A percentile compares a stretch with the other conserved stretches of the same genome.
Evolutionary conservation across 495 filamentous ascomycete species (phyloP).

Genomic region (Eremomyces bilateralis): DNA sequence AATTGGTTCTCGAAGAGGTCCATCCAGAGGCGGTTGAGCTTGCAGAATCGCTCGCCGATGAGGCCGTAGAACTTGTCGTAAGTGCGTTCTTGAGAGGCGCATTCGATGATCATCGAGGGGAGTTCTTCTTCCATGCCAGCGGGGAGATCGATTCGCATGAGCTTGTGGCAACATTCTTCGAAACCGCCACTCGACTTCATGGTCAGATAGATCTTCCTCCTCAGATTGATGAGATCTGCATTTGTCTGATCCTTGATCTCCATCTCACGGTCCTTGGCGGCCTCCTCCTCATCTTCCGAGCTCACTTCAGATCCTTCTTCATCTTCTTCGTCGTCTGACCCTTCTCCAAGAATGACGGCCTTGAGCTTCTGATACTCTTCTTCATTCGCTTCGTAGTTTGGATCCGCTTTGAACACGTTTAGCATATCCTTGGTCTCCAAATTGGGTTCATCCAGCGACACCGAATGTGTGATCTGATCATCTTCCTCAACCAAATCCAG

Average conservation of each 20-base stretch:
- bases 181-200: conserved; percentile 91
- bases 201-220: conserved; percentile 86
- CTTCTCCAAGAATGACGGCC: conserved; percentile 87
- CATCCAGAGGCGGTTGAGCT: conserved; percentile 84
- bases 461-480: conserved; percentile 81
- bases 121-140: conserved; percentile 75
- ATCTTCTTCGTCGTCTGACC: not conserved
- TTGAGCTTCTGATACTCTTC: conserved; percentile 72
- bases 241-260: conserved; percentile 98
- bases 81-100: conserved; percentile 82
- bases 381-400: conserved; percentile 79
- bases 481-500: conserved; percentile 92
- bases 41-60: conserved; percentile 84
- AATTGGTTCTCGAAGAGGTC: conserved; percentile 80
- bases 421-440: conserved; percentile 64
- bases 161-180: conserved; percentile 87
- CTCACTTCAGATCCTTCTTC: conserved; percentile 50
- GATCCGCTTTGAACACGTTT: conserved; percentile 89
- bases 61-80: conserved; percentile 94
- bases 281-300: conserved; percentile 59
- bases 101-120: conserved; percentile 90
- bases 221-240: conserved; percentile 78
- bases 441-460: conserved; percentile 51
- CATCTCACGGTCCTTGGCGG: conserved; percentile 45
- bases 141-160: conserved; percentile 47